Evolutionary conservation across 768 basidiomycete genomes (phyloP), one percentile per base, ranked within the genome.

Genomic region (Gelatoporia subvermispora): DNA sequence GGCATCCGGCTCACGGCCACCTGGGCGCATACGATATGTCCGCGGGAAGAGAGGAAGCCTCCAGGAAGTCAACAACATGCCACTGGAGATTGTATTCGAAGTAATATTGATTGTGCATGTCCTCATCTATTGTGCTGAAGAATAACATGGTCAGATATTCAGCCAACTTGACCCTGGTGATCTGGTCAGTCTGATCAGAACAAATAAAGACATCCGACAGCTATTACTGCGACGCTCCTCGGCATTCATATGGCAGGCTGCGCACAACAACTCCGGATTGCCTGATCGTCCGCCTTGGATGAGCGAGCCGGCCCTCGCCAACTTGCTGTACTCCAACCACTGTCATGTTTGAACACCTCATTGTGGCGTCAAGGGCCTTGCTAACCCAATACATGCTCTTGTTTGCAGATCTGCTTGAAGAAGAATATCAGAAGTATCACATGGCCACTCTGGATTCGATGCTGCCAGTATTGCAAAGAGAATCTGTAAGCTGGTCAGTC

Each of bases 131-230:
- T 21, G 9, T 43, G n/a, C 21, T 43, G 22, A 23, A 43, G 16
- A 22, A 18, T 9, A 25, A 25, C 20, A 7, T 62, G 9, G 64
- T 3, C 39, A 77, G 64, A 70, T 74, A 18, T 68, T 72, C 48
- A 55, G 60, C 9, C 58, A 68, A 31, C 59, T 76, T 8, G 50
- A 65, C 23, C 72, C 73, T n/a, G 23, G 58, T 13, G 73, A 77
- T 50, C 57, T 77, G 9, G 59, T 78, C n/a, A 58, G 63, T 46
- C 60, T 76, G 7, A 66, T 71, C 0, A 55, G 69, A 40, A 64
- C 72, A 2, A 68, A 60, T 31, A 68, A 69, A 53, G 56, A 50
- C 0, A 55, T 76, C 36, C 67, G 70, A 16, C 49, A 46, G 2
- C 61, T 73, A 8, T 55, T 76, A 22, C 50, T 68, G 45, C 50